Evolutionary conservation across 2,329 filamentous ascomycete genomes (phyloP), one percentile per base, ranked within the genome.

Genomic region (Colletotrichum musicola): DNA sequence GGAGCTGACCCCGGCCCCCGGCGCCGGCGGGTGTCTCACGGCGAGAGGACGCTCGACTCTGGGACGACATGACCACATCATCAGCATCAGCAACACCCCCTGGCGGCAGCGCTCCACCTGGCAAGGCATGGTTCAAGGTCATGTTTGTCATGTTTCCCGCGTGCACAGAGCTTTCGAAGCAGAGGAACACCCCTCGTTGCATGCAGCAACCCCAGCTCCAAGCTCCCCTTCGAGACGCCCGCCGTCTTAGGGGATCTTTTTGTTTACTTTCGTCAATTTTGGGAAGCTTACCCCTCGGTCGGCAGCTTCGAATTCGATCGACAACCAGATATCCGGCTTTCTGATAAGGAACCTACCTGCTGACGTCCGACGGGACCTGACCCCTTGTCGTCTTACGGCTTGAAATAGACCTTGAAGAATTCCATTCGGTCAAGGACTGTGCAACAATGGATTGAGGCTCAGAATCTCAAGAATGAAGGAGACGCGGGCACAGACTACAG

Each of bases 221-320:
- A 35, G 30, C 30, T 35, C 30, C 30, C 18, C 47, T 30, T 60
- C 54, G 49, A 65, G 54, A 68, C 55, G 55, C 62, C 62, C 49
- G 49, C 22, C 35, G 55, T 60, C 65, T 59, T 68, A 65, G 65
- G 65, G 62, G 65, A 55, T 49, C 50, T 42, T 35, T 65, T 65
- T 68, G 62, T 68, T 68, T 68, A 68, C 65, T 68, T 68, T 68
- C 18, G 62, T 65, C 65, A 20, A 56, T 59, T 65, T 35, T 65
- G 38, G 65, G 62, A 68, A 55, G 60, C 62, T 35, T 60, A 13
- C 50, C 25, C 40, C 25, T 68, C 53, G 13, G 27, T 25, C 49
- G 30, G 27, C 47, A 64, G 54, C 61, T 47, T 58, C 61, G 65
- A 65, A 53, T 47, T 58, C 61, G 65, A 65, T 46, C 55, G 49